Conservation (phyloP, 768 basidiomycete species). For the Tulasnella sp. region DNA sequence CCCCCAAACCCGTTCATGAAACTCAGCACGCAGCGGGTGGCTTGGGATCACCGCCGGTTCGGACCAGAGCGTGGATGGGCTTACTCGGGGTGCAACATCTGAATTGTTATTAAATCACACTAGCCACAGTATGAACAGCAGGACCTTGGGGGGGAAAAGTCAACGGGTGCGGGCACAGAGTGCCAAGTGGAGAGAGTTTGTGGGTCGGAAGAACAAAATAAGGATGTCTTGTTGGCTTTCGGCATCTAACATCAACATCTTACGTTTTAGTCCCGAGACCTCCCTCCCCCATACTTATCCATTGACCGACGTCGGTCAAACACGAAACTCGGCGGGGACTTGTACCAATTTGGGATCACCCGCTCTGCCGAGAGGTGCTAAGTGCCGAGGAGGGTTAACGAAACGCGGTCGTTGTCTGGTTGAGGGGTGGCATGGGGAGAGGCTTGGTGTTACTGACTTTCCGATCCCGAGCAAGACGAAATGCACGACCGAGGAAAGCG, state of each 20-base stretch:
- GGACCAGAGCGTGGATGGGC: no score
- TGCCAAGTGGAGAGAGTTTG: not conserved
- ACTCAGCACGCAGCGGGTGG: not conserved
- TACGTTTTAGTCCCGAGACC: not conserved
- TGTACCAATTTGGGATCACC: not conserved
- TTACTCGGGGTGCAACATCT: no score
- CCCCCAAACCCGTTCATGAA: not conserved
- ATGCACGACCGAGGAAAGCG: no score
- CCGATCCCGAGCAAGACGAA: not conserved
- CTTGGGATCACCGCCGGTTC: not conserved
- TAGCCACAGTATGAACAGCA: no score
- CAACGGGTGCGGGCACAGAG: no score
- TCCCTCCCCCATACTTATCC: not conserved
- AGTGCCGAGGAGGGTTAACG: no score
- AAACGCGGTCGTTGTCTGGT: no score
- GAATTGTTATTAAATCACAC: no score
- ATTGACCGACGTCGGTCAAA: not conserved
- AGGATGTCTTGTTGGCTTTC: not conserved
- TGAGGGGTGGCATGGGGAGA: not conserved
- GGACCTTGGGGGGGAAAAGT: no score
- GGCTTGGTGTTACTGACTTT: not conserved
- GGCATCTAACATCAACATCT: not conserved
- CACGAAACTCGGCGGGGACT: not conserved
- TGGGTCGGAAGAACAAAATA: not conserved
- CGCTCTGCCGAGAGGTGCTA: not conserved